These are phyloP conservation scores for Boletales sp. DNA, from an alignment of 768 basidiomycete genomes.

Conservation along the genomic window DNA sequence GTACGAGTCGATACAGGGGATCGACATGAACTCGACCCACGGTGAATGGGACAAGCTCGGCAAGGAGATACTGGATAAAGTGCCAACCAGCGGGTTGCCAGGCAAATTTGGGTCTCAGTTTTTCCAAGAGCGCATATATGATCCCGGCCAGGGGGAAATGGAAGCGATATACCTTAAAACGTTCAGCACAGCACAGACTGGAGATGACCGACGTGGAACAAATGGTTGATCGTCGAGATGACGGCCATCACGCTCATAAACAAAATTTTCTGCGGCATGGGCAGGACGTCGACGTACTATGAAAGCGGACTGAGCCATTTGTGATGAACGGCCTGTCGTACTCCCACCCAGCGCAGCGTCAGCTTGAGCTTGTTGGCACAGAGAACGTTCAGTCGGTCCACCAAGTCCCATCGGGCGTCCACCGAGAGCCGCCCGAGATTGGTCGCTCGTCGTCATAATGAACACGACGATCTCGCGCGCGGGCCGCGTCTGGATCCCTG, in stretches of 20 bases:
- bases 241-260: constrained; percentile 13
- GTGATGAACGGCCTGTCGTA: background rate
- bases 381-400: constrained; percentile 6
- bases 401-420: constrained; percentile 5
- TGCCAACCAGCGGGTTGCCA: constrained; percentile 5
- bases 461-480: constrained; percentile 7
- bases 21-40: constrained; percentile 1
- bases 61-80: constrained; percentile 13
- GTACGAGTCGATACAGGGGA: constrained; percentile 16
- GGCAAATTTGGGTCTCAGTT: constrained; percentile 17
- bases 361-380: constrained; percentile 13
- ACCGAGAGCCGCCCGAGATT: constrained; percentile 6
- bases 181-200: constrained; percentile 2
- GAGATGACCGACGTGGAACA: constrained; percentile 14
- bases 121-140: constrained; percentile 11
- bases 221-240: constrained; percentile 11
- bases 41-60: constrained; percentile 5
- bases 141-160: constrained; percentile 12
- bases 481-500: constrained; percentile 3
- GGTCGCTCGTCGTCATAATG: constrained; percentile 2
- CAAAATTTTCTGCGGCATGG: constrained; percentile 5
- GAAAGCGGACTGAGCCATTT: constrained; percentile 1
- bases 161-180: constrained; percentile 9
- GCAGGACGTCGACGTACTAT: constrained; percentile 7
- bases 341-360: constrained; percentile 17